These are phyloP conservation scores for Sisymbrium irio DNA, from an alignment of 345 rosid genomes.

Conservation along the genomic window DNA sequence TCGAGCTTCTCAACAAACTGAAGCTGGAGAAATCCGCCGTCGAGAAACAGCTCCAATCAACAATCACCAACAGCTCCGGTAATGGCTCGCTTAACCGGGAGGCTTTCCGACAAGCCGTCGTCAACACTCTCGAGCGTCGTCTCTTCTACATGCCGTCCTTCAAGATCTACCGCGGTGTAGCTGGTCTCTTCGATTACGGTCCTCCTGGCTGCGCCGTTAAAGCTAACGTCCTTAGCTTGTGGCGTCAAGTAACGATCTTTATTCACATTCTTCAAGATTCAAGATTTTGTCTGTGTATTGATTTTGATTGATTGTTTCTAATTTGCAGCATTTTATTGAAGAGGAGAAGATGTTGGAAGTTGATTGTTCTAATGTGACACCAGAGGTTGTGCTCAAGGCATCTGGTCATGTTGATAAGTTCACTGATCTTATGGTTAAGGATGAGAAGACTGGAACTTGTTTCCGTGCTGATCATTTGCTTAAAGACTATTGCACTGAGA, in stretches of 20 bases:
- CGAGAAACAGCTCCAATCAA: constrained; percentile 67
- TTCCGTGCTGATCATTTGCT: constrained; percentile 91
- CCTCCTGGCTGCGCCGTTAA: constrained; percentile 92
- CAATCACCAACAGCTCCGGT: constrained; percentile 49
- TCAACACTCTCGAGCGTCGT: constrained; percentile 75
- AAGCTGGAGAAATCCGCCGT: constrained; percentile 70
- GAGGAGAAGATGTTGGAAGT: constrained; percentile 97
- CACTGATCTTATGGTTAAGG: constrained; percentile 98
- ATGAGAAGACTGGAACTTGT: constrained; percentile 78
- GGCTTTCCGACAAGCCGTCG: constrained; percentile 73
- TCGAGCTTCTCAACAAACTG: constrained; percentile 54
- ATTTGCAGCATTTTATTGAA: constrained; percentile 73
- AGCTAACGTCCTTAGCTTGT: constrained; percentile 75
- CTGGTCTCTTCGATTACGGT: constrained; percentile 89
- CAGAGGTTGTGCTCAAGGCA: constrained; percentile 89
- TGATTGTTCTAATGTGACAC: constrained; percentile 92
- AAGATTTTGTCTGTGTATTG: no score
- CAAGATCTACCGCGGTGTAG: constrained; percentile 89
- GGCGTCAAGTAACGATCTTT: constrained; percentile 76
- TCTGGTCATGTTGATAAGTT: constrained; percentile 98
- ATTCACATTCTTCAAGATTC: no score
- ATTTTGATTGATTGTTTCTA: not conserved
- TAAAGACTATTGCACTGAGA: constrained; percentile 82
- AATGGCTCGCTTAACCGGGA: constrained; percentile 52
- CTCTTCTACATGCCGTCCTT: constrained; percentile 81